Conservation (phyloP, 805 yeast genomes). For the Cephaloascus fragrans region DNA sequence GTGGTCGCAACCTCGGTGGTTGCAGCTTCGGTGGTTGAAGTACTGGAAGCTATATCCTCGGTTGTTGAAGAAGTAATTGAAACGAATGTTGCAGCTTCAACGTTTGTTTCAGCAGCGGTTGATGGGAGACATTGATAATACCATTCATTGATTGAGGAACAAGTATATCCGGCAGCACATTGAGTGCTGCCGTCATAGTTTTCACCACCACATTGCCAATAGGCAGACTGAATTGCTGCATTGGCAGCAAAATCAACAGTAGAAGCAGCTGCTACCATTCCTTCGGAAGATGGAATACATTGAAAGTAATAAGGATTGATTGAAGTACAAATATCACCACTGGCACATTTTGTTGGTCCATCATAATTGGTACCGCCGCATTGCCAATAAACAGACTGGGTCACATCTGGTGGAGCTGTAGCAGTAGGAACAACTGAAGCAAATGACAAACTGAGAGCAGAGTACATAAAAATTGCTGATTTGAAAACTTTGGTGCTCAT, state of each 20-base stretch:
- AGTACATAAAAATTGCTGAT: too few relatives aligned
- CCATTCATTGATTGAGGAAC: background rate
- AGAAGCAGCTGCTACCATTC: background rate
- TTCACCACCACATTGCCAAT: background rate
- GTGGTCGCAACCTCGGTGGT: too few relatives aligned
- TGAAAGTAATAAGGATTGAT: constrained; percentile 14
- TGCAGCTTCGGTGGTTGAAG: too few relatives aligned
- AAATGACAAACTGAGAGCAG: too few relatives aligned
- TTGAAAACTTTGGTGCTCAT: too few relatives aligned
- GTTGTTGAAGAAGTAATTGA: too few relatives aligned
- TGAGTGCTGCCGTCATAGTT: background rate
- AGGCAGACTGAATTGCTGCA: background rate
- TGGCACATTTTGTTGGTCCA: constrained; percentile 10
- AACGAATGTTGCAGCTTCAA: too few relatives aligned
- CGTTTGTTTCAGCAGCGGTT: too few relatives aligned
- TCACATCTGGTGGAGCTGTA: too few relatives aligned
- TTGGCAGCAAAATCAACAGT: background rate
- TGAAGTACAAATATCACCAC: constrained; percentile 11
- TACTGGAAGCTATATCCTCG: too few relatives aligned
- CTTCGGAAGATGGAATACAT: constrained; percentile 7
- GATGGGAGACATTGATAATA: background rate
- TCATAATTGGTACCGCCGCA: constrained; percentile 11
- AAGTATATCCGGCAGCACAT: background rate
- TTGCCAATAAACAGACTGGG: too few relatives aligned
- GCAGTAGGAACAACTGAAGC: too few relatives aligned